A percentile compares a stretch with the other conserved stretches of the same genome.
Conservation (phyloP, 2,329 filamentous ascomycete species). For the Gnomoniopsis smithogilvyi region DNA sequence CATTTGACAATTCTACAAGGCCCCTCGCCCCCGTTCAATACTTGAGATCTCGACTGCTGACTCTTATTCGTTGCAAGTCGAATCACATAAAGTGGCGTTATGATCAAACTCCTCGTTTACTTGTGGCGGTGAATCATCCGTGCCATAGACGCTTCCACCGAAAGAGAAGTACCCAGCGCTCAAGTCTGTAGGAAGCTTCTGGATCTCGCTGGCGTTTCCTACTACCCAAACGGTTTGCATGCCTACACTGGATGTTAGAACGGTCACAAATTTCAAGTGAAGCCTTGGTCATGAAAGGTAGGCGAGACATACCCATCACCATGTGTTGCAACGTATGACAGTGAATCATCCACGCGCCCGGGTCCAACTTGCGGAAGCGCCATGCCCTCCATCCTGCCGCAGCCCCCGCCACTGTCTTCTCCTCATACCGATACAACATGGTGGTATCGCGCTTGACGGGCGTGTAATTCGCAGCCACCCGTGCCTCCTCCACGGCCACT, state of each 20-base stretch:
- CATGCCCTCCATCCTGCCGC: conserved; percentile 59
- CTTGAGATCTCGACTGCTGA: too few species aligned
- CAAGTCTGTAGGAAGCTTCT: conserved; percentile 32
- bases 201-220: conserved; percentile 34
- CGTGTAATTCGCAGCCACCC: conserved; percentile 29
- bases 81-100: not conserved
- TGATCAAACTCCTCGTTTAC: conserved; percentile 9
- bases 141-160: conserved; percentile 45
- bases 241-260: conserved; percentile 22
- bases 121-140: conserved; percentile 15
- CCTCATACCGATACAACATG: conserved; percentile 52
- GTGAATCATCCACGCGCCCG: conserved; percentile 62
- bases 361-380: conserved; percentile 45
- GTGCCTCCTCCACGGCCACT: conserved; percentile 41
- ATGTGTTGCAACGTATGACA: conserved; percentile 58
- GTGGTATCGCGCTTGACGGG: conserved; percentile 45
- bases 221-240: conserved; percentile 42
- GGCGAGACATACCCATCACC: conserved; percentile 47
- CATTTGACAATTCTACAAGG: too few species aligned
- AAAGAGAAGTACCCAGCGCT: conserved; percentile 39
- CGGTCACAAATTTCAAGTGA: too few species aligned
- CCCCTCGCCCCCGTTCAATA: too few species aligned
- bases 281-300: conserved; percentile 21
- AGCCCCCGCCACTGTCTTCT: conserved; percentile 34
- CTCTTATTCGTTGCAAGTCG: not conserved